Base-by-base conservation (phyloP, 2,329 filamentous ascomycete species). In the Aspergillus hortae region DNA sequence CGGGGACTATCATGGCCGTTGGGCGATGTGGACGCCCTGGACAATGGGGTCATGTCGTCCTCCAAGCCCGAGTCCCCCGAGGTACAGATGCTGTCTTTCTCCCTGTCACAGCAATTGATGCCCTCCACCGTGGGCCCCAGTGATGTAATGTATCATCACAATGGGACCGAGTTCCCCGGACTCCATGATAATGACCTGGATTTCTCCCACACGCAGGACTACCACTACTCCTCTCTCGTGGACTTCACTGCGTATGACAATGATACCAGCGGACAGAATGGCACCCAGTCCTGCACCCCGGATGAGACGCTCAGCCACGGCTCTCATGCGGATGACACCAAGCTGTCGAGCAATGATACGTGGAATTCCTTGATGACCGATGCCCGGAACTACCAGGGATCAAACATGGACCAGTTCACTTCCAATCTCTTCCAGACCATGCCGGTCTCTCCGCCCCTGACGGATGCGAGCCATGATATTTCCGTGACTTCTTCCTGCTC, bases 11-110 rank as follows among this genome's bases (percentile, higher is more conserved):
- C 68, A 47, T 75, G 72, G 72, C 59, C 64, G 40, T 53, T 74
- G 58, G 67, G 63, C 60, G 67, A 68, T 61, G 58, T 68, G 61
- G 72, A 73, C 41, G 68, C 67, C 36, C 58, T 73, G 61, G 70
- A 74, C 51, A 66, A 65, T 59, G 64, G 58, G 53, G 62, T 68
- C 52, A 66, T 72, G 49, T 62, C 63, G 46, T 58, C 61, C 35
- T 63, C 65, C 56, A 71, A 74, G 52, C 60, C 61, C 53, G 69
- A 74, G 50, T 67, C 71, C 46, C 68, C 69, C 48, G 69, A 71
- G 58, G 68, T 73, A 54, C 70, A 73, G 54, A 69, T 73, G 67
- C 62, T 74, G 56, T 69, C 71, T 56, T 74, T 71, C 60, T 68
- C 69, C 48, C 66, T 72, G 59, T 70, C 71, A 50, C 71, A 74